These are phyloP conservation scores for Tolypocladium inflatum DNA, from an alignment of 2,329 filamentous ascomycete genomes.

Conservation along the genomic window DNA sequence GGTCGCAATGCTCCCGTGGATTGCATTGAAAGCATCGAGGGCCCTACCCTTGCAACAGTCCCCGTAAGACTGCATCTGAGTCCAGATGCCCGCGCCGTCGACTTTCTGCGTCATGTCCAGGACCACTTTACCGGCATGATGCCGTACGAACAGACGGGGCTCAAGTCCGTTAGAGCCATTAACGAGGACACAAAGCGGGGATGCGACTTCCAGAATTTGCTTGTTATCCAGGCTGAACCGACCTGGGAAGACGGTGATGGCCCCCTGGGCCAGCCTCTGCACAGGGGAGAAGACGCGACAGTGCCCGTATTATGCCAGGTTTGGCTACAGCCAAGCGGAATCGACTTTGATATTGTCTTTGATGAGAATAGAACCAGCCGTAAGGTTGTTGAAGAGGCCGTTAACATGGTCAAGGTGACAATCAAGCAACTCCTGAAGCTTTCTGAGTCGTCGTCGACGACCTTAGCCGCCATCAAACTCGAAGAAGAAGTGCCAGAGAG, in stretches of 20 bases:
- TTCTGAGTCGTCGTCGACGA: not conserved
- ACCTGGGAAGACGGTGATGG: not conserved
- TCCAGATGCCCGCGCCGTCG: slow-evolving; percentile 1
- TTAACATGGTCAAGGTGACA: not conserved
- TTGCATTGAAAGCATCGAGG: slow-evolving; percentile 14
- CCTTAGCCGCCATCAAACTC: not conserved
- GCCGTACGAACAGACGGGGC: slow-evolving; percentile 3
- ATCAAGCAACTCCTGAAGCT: not conserved
- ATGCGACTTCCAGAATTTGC: slow-evolving; percentile 1
- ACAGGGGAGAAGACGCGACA: not conserved
- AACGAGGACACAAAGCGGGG: not conserved
- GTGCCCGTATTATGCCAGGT: not conserved
- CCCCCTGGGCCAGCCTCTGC: not conserved
- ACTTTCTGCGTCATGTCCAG: slow-evolving; percentile 11
- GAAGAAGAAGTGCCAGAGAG: not conserved
- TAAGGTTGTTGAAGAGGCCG: not conserved
- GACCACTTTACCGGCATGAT: slow-evolving; percentile 8
- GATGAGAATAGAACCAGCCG: not conserved
- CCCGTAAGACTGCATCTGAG: slow-evolving; percentile 10
- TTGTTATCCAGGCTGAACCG: not conserved
- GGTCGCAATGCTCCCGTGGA: slow-evolving; percentile 14
- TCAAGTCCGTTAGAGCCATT: not conserved
- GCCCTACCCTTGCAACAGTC: slow-evolving; percentile 17
- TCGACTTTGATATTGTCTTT: not conserved
- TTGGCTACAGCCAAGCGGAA: not conserved